These are phyloP conservation scores for Beauveria medogensis DNA, from an alignment of 2,329 filamentous ascomycete genomes.

Conservation along the genomic window DNA sequence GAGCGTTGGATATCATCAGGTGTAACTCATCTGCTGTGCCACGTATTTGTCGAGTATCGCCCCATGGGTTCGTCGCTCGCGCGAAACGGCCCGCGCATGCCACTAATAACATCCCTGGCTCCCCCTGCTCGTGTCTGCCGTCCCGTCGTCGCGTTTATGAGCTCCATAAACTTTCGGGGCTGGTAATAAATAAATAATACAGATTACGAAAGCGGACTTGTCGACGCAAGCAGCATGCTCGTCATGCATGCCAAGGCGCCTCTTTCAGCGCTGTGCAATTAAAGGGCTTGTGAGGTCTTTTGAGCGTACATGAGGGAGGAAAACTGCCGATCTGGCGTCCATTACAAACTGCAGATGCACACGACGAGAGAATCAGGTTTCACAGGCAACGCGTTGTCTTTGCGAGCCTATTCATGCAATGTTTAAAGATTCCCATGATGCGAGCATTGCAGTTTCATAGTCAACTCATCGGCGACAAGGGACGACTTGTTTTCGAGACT, in stretches of 20 bases:
- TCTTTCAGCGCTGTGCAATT: not conserved
- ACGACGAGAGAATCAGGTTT: not conserved
- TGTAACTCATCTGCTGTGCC: no score
- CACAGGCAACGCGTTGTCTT: not conserved
- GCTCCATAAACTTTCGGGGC: not conserved
- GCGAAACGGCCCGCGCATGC: constrained; percentile 5
- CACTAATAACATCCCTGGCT: not conserved
- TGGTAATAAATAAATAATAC: not conserved
- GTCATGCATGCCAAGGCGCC: constrained; percentile 3
- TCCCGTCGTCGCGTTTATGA: not conserved
- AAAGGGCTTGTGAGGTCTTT: not conserved
- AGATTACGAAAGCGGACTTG: not conserved
- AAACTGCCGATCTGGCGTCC: not conserved
- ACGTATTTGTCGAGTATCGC: not conserved
- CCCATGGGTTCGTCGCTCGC: not conserved
- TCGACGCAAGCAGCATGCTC: not conserved
- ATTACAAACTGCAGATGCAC: not conserved
- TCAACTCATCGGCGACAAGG: not conserved
- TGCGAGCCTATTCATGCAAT: not conserved
- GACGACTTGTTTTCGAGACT: not conserved
- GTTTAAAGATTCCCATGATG: no score
- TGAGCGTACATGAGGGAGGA: not conserved
- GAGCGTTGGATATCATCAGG: not conserved
- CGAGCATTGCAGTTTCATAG: not conserved
- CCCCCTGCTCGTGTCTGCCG: not conserved